A percentile compares a stretch with the other conserved stretches of the same genome.
Conservation (phyloP, 352 stramenopile genomes). For the Phytopythium aichiense region DNA sequence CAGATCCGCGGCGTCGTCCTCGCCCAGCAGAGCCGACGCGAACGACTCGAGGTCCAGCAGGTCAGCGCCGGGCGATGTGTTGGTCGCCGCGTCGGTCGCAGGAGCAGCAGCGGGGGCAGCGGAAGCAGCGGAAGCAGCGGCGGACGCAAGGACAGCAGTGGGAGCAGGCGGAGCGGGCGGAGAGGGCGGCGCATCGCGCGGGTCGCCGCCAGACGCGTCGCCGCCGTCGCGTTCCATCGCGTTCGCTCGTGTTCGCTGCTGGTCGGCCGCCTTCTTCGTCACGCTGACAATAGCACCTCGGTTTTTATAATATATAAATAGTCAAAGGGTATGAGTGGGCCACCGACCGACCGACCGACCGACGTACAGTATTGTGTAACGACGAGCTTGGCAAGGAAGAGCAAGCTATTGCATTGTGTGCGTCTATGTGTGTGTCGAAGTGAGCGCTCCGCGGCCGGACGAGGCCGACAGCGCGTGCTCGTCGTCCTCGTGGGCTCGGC, state of each 20-base stretch:
- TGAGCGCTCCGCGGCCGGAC: no score
- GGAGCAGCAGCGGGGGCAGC: neutral
- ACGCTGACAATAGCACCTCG: neutral
- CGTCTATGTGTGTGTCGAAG: no score
- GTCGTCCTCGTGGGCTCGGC: constrained; percentile 26
- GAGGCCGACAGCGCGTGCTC: neutral
- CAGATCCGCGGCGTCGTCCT: constrained; percentile 11
- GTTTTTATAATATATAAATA: no score
- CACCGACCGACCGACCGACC: no score
- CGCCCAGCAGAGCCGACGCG: constrained; percentile 32
- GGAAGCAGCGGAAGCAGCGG: neutral
- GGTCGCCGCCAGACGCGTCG: neutral
- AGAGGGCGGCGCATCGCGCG: neutral
- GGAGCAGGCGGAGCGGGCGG: neutral
- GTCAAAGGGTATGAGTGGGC: no score
- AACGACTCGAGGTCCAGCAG: constrained; percentile 33
- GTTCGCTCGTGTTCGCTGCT: constrained; percentile 5
- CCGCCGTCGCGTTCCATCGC: constrained; percentile 5
- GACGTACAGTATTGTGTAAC: no score
- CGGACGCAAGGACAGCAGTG: neutral
- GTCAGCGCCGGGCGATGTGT: constrained; percentile 6
- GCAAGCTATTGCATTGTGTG: no score
- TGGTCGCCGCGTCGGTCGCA: constrained; percentile 20
- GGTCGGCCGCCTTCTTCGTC: neutral
- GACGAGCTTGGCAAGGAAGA: no score